Evolutionary conservation across 495 filamentous ascomycete species (phyloP).

Genomic region (Platismatia glauca): DNA sequence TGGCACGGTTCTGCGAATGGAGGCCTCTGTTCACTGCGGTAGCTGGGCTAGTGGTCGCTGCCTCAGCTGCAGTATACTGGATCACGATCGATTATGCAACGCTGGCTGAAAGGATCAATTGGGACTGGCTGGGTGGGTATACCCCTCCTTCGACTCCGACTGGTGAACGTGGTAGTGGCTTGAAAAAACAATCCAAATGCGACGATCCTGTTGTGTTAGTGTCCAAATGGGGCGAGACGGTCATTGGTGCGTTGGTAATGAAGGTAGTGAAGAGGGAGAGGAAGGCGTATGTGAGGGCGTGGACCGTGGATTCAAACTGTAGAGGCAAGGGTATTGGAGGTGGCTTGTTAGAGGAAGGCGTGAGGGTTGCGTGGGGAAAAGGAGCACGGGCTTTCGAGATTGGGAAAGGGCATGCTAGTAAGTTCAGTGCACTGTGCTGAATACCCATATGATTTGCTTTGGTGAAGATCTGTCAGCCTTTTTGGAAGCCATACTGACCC

Average conservation of each 20-base stretch:
- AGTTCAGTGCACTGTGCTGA: constrained; percentile 18
- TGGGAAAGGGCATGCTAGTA: constrained; percentile 55
- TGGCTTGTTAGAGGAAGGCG: constrained; percentile 58
- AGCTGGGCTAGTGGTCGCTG: constrained; percentile 38
- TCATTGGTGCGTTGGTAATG: constrained; percentile 50
- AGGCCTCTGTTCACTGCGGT: constrained; percentile 34
- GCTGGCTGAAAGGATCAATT: constrained; percentile 43
- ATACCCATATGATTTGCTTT: neutral
- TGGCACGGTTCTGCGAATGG: constrained; percentile 31
- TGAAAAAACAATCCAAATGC: constrained; percentile 8
- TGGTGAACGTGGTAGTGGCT: neutral
- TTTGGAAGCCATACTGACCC: neutral
- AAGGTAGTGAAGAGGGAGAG: constrained; percentile 32
- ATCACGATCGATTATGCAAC: constrained; percentile 13
- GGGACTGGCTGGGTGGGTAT: constrained; percentile 12
- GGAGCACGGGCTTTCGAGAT: constrained; percentile 56
- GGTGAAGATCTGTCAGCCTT: constrained; percentile 7
- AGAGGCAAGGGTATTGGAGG: constrained; percentile 58
- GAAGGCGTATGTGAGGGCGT: constrained; percentile 54
- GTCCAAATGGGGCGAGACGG: constrained; percentile 44
- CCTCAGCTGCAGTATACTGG: constrained; percentile 33
- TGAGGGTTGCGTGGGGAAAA: constrained; percentile 46
- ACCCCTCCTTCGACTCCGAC: constrained; percentile 3
- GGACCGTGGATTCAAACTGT: constrained; percentile 62
- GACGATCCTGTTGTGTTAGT: constrained; percentile 42